Evolutionary conservation across 495 filamentous ascomycete genomes (phyloP), one percentile per base, ranked within the genome.

Genomic region (Hyaloscypha bicolor): DNA sequence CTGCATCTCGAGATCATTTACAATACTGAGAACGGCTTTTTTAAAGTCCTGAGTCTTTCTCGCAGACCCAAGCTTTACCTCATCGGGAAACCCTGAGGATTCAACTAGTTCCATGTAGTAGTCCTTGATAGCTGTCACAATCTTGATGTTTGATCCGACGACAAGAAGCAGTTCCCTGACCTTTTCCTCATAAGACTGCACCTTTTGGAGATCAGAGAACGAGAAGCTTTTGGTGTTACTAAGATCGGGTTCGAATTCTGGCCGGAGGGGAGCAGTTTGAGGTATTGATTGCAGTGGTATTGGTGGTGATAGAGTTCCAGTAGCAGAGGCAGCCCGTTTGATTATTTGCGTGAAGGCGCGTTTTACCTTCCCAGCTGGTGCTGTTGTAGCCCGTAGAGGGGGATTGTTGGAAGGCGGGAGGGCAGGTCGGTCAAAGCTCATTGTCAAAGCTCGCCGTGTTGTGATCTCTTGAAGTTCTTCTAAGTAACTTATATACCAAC

Each of bases 401-500:
- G 42, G 65, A 53, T 69, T 57, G 32, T 71, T 56, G 33, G n/a
- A 52, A 25, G 68, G 70, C 8, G 72, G 69, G 21, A 73, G 55
- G 33, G 62, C 60, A n/a, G 75, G 68, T 11, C 80, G 68, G 19
- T 65, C 70, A 9, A 80, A 69, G 19, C 64, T 73, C 2, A 68
- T 63, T n/a, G 73, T 69, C 14, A 81, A 64, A 5, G 77, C 69
- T 29, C 73, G 62, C 14, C 72, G 64, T 8, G 75, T 75, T 32
- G 68, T 48, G 9, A 58, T 53, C 37, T 76, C 70, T 37, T 80
- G 57, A 14, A 65, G 56, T 6, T 79, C 71, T 32, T 83, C 80
- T 1, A 83, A 73, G 58, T 67, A 73, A 42, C 78, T 77, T 14
- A 83, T 74, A 66, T 83, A 83, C 72, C 79, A 80, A 22, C 78